Evolutionary conservation across 495 filamentous ascomycete species (phyloP).

Genomic region (Aspergillus wentii): DNA sequence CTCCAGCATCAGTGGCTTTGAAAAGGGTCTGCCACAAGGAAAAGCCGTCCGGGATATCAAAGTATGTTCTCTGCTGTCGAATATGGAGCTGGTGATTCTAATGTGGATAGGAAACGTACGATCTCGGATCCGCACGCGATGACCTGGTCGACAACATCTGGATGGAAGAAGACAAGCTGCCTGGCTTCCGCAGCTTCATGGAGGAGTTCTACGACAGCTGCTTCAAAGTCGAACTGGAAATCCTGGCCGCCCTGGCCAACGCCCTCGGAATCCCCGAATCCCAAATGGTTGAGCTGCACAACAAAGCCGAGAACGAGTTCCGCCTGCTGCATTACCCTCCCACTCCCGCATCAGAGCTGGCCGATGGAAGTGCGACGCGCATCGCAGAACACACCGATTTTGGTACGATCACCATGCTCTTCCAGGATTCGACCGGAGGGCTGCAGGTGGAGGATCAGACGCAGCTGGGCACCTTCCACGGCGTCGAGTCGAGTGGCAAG

Average conservation of each 20-base stretch:
- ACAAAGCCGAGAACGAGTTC: slow-evolving; percentile 45
- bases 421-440: slow-evolving; percentile 43
- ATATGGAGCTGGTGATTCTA: not conserved
- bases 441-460: slow-evolving; percentile 38
- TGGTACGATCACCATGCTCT: slow-evolving; percentile 43
- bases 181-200: slow-evolving; percentile 57
- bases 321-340: slow-evolving; percentile 40
- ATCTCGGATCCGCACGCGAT: slow-evolving; percentile 50
- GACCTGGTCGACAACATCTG: slow-evolving; percentile 49
- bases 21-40: slow-evolving; percentile 24
- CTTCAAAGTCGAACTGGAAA: slow-evolving; percentile 35
- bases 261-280: slow-evolving; percentile 42
- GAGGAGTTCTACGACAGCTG: slow-evolving; percentile 35
- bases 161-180: slow-evolving; percentile 49
- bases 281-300: slow-evolving; percentile 42
- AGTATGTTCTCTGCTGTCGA: slow-evolving; percentile 11
- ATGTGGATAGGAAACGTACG: slow-evolving; percentile 51
- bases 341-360: slow-evolving; percentile 13
- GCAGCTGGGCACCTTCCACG: slow-evolving; percentile 28
- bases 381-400: slow-evolving; percentile 43
- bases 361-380: slow-evolving; percentile 18
- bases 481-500: slow-evolving; percentile 40
- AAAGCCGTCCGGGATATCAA: slow-evolving; percentile 23
- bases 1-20: slow-evolving; percentile 47
- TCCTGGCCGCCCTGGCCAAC: slow-evolving; percentile 37